Percentiles rank a stretch among this genome's conserved stretches.
phyloP scores from a whole-genome alignment of 108 stramenopile species.

The Nannochloropsis salina region DNA sequence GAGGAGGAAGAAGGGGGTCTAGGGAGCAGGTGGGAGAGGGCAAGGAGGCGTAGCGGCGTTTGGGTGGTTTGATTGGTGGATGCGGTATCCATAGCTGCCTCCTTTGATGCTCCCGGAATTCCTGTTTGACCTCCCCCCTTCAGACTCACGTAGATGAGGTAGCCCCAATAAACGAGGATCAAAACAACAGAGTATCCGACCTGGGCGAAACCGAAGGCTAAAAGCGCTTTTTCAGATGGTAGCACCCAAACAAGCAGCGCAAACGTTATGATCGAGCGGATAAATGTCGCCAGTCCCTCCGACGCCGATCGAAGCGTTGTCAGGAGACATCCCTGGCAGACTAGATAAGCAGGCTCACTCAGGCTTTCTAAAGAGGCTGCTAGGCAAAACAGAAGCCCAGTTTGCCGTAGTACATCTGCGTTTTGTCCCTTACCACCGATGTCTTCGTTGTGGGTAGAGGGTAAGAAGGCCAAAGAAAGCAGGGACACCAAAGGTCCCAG shows the following conservation, averaged over 20 bases:
- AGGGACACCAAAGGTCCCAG: conserved; percentile 26
- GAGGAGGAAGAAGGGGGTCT: neutral
- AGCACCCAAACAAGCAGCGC: neutral
- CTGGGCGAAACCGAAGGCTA: conserved; percentile 8
- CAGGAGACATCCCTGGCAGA: conserved; percentile 40
- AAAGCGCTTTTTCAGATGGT: neutral
- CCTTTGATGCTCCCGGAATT: neutral
- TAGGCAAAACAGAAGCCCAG: conserved; percentile 33
- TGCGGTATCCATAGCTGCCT: neutral
- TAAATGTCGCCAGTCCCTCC: neutral
- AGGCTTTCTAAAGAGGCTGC: conserved; percentile 44
- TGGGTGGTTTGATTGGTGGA: neutral
- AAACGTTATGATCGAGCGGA: neutral
- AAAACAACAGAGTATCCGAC: neutral
- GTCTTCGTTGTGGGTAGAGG: neutral
- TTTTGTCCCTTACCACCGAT: conserved; percentile 8
- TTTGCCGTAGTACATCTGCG: conserved; percentile 22
- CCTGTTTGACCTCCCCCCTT: neutral
- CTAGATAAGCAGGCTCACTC: conserved; percentile 41
- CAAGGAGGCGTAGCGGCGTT: neutral
- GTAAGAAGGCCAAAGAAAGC: neutral
- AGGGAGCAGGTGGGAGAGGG: conserved; percentile 10
- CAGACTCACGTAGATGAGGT: neutral
- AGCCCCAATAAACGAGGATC: neutral
- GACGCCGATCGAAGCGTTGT: conserved; percentile 25